A percentile compares a stretch with the other conserved stretches of the same genome.
Evolutionary conservation across 805 yeast genomes (phyloP).

Genomic region (Yueomyces sinensis): DNA sequence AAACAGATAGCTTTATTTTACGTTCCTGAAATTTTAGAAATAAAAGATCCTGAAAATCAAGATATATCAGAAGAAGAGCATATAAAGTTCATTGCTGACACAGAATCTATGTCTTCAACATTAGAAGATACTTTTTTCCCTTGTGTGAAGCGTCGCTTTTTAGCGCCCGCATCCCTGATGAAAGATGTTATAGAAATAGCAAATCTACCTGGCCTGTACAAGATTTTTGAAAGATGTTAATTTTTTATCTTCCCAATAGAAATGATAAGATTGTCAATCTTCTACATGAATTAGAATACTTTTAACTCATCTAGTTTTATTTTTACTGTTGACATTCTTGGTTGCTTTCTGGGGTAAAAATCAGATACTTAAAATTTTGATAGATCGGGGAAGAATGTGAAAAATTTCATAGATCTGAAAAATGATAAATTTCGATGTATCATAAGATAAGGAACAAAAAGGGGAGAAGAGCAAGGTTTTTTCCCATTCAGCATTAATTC

Average conservation of each 20-base stretch:
- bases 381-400: no score
- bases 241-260: neutral
- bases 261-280: no score
- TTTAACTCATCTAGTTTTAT: no score
- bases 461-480: no score
- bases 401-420: no score
- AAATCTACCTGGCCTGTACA: constrained; percentile 78
- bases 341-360: no score
- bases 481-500: no score
- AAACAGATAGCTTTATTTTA: constrained; percentile 61
- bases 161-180: constrained; percentile 45
- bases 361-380: no score
- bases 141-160: constrained; percentile 40
- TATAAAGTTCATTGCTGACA: constrained; percentile 13
- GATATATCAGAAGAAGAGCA: constrained; percentile 13
- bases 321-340: no score
- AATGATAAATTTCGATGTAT: no score
- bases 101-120: constrained; percentile 21
- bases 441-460: no score
- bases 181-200: constrained; percentile 72
- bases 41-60: constrained; percentile 7
- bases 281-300: no score
- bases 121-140: constrained; percentile 59
- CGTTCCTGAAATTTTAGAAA: constrained; percentile 42
- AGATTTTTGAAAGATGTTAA: constrained; percentile 84